phyloP scores from a whole-genome alignment of 306 rosid species.

The Cucurbita ficifolia region DNA sequence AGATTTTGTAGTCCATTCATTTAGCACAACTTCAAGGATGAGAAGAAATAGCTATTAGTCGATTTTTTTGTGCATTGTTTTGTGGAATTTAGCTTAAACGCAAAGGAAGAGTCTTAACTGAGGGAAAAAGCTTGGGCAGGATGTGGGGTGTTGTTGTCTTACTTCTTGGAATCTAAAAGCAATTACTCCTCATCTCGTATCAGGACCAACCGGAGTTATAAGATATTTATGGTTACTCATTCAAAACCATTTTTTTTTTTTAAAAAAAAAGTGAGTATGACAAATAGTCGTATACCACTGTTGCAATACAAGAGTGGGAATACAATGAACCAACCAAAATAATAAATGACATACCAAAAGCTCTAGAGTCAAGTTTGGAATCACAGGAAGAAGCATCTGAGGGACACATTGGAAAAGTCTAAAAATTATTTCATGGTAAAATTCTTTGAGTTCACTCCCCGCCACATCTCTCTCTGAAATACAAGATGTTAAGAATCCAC shows the following conservation, averaged over 20 bases:
- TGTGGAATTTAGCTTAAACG: background rate
- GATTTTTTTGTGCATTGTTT: background rate
- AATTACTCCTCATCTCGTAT: background rate
- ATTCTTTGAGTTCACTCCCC: slow-evolving; percentile 49
- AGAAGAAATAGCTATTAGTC: background rate
- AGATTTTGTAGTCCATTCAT: background rate
- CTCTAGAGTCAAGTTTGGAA: slow-evolving; percentile 63
- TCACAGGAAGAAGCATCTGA: slow-evolving; percentile 60
- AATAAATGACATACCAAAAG: slow-evolving; percentile 36
- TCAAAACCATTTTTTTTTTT: background rate
- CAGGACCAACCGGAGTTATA: background rate
- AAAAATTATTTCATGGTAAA: slow-evolving; percentile 66
- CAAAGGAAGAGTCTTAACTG: background rate
- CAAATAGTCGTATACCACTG: background rate
- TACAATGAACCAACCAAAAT: background rate
- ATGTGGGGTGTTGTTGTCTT: background rate
- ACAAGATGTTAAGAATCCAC: slow-evolving; percentile 61
- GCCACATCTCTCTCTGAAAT: slow-evolving; percentile 55
- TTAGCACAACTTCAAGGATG: background rate
- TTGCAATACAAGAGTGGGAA: background rate
- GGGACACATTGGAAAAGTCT: slow-evolving; percentile 62
- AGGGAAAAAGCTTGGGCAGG: background rate
- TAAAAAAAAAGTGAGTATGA: background rate
- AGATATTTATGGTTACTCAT: background rate
- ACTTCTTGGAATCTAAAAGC: background rate